phyloP scores from a whole-genome alignment of 2,329 filamentous ascomycete genomes.

The Colletotrichum sp. region DNA sequence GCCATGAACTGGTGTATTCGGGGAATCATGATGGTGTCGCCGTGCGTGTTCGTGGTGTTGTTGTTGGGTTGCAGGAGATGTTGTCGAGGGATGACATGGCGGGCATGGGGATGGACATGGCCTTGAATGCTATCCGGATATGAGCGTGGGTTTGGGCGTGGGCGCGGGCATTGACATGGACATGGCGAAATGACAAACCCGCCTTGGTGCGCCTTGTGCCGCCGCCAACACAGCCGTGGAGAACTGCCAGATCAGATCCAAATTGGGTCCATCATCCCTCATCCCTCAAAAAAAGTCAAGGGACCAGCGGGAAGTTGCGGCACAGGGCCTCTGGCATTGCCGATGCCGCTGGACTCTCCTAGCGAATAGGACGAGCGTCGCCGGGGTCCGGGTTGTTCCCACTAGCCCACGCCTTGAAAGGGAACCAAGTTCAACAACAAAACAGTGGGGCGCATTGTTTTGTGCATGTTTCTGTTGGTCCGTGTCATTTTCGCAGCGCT shows the following conservation, averaged over 20 bases:
- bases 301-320: conserved; percentile 5
- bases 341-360: not conserved
- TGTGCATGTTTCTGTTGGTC: conserved; percentile 2
- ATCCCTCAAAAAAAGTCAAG: not conserved
- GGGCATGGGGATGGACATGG: not conserved
- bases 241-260: not conserved
- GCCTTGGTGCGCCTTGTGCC: not conserved
- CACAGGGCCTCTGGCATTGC: not conserved
- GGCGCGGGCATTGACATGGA: not conserved
- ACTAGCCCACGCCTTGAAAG: not conserved
- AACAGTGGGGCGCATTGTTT: not conserved
- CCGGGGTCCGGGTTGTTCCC: conserved; percentile 1
- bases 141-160: not conserved
- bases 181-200: not conserved
- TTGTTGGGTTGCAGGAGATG: not conserved
- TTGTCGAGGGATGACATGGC: not conserved
- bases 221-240: not conserved
- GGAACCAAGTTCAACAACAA: not conserved
- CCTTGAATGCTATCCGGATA: not conserved
- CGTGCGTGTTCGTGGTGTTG: not conserved
- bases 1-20: conserved; percentile 23
- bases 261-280: not conserved
- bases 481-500: not conserved
- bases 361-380: not conserved
- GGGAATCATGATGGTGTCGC: not conserved